Base-by-base conservation (phyloP, 73 alveolate genomes). In the Breviolum minutum region DNA sequence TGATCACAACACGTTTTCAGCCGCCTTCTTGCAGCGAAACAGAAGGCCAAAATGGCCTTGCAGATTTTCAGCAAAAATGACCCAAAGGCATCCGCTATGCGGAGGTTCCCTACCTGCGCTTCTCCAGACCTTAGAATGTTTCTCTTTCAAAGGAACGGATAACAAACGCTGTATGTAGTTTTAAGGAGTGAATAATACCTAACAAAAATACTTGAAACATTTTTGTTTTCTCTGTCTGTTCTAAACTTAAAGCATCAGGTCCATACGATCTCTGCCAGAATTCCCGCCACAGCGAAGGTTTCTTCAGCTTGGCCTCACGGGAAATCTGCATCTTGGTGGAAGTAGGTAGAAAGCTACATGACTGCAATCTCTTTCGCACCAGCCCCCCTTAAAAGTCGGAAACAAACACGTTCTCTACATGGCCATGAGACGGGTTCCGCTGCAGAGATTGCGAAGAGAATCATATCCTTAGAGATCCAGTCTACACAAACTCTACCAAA, bases 41-140 rank as follows among this genome's bases (percentile, higher is more conserved):
- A 90, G 88, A 90, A 90, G 73, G 87, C 88, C 88, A 90, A 32
- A n/a, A 61, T 60, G 63, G 85, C 97, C 96, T 89, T 27, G 22
- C 89, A n/a, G 89, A 74, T 27, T 22, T 27, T 22, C 54, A 40
- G 54, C 54, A 40, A 40, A 40, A 40, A 40, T 40, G 54, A 40
- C 54, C 54, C 54, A 40, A 40, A 40, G 5, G 54, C 3, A 40
- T 40, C 54, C 3, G 54, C 54, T 40, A 40, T 3, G 54, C 3
- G 5, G 17, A 66, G 11, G 66, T 40, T 1, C 63, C 1, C 10
- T 77, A 29, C 91, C 93, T 84, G 93, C n/a, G 74, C 60, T 54
- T 84, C 24, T 84, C 76, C 93, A 84, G 93, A 54, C 93, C 93
- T 61, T 61, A 24, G n/a, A 32, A 79, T 40, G 54, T 40, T 40